Evolutionary conservation across 2,329 filamentous ascomycete species (phyloP).

Genomic region (Dactylonectria macrodidyma): DNA sequence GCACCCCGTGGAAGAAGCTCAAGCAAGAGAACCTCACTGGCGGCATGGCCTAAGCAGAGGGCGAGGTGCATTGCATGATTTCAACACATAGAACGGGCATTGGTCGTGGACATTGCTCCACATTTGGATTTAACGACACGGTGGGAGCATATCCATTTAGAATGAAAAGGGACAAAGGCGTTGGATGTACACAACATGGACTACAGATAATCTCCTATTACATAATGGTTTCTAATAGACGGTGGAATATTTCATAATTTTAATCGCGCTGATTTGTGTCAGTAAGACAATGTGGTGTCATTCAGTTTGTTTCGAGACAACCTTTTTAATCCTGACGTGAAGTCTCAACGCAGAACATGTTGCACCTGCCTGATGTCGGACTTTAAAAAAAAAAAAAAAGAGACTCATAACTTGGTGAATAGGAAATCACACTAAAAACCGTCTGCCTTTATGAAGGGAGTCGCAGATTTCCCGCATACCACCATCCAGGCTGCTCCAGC

Average conservation of each 20-base stretch:
- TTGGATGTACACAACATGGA: conserved; percentile 3
- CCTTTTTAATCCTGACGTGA: no score
- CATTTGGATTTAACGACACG: conserved; percentile 9
- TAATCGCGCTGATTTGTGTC: not conserved
- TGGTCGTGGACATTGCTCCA: not conserved
- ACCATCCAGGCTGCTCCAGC: no score
- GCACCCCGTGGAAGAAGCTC: conserved; percentile 57
- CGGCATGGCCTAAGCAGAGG: conserved; percentile 49
- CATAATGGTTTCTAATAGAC: conserved; percentile 8
- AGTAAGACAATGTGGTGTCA: no score
- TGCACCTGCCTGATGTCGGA: no score
- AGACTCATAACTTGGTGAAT: no score
- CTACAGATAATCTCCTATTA: conserved; percentile 27
- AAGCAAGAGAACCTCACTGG: conserved; percentile 48
- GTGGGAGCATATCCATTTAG: not conserved
- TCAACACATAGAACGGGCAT: conserved; percentile 6
- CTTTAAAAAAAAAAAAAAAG: no score
- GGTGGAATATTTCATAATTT: not conserved
- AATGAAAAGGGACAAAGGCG: conserved; percentile 33
- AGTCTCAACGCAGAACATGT: no score
- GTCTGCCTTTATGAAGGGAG: not conserved
- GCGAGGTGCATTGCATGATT: not conserved
- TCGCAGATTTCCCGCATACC: not conserved
- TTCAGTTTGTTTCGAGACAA: no score
- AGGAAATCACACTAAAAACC: not conserved